Evolutionary conservation across 2,329 filamentous ascomycete species (phyloP).

Genomic region (Metarhizium robertsii): DNA sequence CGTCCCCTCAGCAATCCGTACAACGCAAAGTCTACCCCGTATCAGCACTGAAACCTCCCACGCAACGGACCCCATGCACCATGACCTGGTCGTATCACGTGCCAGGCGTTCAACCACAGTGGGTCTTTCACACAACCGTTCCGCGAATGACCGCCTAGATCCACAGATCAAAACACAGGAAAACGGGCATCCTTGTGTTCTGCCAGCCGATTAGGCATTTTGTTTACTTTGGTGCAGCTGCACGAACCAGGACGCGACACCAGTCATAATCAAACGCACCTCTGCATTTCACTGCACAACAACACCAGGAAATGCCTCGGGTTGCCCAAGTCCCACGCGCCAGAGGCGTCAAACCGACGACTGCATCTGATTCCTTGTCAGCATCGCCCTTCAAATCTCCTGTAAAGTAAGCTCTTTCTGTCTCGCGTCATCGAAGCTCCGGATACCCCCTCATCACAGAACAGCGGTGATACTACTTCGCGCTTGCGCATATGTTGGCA

Average conservation of each 20-base stretch:
- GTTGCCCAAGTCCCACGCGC: constrained; percentile 46
- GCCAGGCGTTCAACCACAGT: neutral
- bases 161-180: constrained; percentile 1
- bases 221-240: constrained; percentile 9
- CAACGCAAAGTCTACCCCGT: neutral
- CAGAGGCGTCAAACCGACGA: constrained; percentile 33
- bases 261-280: neutral
- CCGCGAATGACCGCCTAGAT: neutral
- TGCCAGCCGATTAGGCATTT: constrained; percentile 6
- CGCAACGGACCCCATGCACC: too few species aligned
- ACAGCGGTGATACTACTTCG: neutral
- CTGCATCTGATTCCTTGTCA: constrained; percentile 31
- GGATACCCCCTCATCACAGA: neutral
- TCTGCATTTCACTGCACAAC: constrained; percentile 5
- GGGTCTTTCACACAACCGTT: neutral
- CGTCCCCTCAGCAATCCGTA: neutral
- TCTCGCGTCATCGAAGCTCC: neutral
- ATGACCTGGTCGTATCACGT: neutral
- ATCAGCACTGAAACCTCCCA: too few species aligned
- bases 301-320: constrained; percentile 41
- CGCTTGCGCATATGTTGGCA: neutral
- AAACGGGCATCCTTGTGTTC: constrained; percentile 1
- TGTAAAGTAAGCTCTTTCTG: constrained; percentile 38
- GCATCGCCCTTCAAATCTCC: constrained; percentile 48
- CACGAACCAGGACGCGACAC: constrained; percentile 8